Evolutionary conservation across 176 grass and related monocot genomes (phyloP).

Genomic region (Tillandsia leiboldiana): DNA sequence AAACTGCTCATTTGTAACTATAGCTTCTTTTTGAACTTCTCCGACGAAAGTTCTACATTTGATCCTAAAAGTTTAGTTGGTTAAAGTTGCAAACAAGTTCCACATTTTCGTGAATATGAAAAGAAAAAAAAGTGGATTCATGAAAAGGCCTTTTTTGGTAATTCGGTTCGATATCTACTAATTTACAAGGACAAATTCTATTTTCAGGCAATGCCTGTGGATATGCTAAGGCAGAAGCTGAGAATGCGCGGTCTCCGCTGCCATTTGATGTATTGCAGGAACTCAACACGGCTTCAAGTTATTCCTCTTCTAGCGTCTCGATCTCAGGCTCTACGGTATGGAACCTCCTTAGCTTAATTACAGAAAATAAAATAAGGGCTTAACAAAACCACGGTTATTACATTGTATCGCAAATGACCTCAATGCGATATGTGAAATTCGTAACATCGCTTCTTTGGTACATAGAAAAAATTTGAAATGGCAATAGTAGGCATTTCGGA

Average conservation of each 20-base stretch:
- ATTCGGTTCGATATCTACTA: constrained; percentile 3
- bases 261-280: constrained; percentile 62
- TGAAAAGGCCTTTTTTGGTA: not conserved
- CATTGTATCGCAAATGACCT: too few species aligned
- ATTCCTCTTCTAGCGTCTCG: constrained; percentile 74
- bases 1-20: too few species aligned
- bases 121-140: too few species aligned
- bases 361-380: not conserved
- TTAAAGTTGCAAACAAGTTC: too few species aligned
- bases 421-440: too few species aligned
- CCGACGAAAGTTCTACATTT: too few species aligned
- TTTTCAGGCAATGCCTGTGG: constrained; percentile 42
- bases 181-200: too few species aligned
- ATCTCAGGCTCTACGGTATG: constrained; percentile 78
- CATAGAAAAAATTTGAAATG: too few species aligned
- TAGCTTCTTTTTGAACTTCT: too few species aligned
- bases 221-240: constrained; percentile 58
- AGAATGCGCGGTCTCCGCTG: constrained; percentile 75
- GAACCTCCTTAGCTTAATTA: not conserved
- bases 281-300: constrained; percentile 49
- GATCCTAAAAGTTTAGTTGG: not conserved
- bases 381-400: not conserved
- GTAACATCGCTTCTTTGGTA: too few species aligned
- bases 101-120: too few species aligned
- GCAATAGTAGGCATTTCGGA: too few species aligned